Conservation (phyloP, 2,329 filamentous ascomycete genomes). For the Onygenales sp. region DNA sequence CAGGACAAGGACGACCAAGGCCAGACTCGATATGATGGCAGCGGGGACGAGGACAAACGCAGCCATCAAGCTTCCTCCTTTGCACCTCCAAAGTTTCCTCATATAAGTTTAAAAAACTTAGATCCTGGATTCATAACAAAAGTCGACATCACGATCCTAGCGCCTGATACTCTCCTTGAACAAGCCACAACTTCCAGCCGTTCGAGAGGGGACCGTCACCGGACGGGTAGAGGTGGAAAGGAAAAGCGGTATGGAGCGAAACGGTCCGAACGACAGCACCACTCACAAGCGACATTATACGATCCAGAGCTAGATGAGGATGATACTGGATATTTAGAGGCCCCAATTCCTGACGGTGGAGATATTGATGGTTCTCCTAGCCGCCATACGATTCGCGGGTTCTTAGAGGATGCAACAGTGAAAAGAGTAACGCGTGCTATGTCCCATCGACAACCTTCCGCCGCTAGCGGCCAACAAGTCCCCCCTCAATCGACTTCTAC, state of each 20-base stretch:
- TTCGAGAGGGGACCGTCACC: not conserved
- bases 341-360: not conserved
- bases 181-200: not conserved
- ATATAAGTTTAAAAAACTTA: conserved; percentile 22
- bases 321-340: not conserved
- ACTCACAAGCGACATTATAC: not conserved
- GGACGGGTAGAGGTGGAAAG: conserved; percentile 4
- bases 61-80: not conserved
- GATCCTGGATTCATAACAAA: conserved; percentile 22
- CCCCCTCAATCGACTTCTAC: not conserved
- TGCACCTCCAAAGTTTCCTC: conserved; percentile 18
- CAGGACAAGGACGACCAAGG: conserved; percentile 1
- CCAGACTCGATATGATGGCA: too few relatives aligned
- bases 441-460: not conserved
- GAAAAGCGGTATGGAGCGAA: not conserved
- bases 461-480: not conserved
- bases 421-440: conserved; percentile 1
- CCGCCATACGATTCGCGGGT: conserved; percentile 4
- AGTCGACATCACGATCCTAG: conserved; percentile 31
- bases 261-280: not conserved
- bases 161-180: conserved; percentile 19
- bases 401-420: conserved; percentile 4
- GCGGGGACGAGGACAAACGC: not conserved
- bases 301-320: not conserved
- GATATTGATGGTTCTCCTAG: not conserved